Evolutionary conservation across 2,329 filamentous ascomycete genomes (phyloP).

Genomic region (Xylaria sp.): DNA sequence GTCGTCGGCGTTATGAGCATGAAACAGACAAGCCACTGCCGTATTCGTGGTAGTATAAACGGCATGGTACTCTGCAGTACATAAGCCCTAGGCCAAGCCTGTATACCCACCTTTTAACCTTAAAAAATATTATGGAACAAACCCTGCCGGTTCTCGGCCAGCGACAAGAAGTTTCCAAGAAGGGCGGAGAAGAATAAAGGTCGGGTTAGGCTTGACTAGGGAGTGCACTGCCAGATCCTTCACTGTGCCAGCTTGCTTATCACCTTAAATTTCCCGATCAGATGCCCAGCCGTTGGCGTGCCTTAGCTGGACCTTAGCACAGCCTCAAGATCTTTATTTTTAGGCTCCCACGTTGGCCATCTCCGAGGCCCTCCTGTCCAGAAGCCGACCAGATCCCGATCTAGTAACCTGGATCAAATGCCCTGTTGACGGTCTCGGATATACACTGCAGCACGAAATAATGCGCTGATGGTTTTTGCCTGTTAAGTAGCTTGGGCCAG

Average conservation of each 20-base stretch:
- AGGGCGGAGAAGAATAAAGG: neutral
- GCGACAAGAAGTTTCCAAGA: neutral
- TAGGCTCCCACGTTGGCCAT: slow-evolving; percentile 8
- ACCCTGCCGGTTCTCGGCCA: neutral
- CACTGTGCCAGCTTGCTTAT: neutral
- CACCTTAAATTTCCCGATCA: neutral
- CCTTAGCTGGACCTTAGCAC: neutral
- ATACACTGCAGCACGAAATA: no score
- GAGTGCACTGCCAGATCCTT: no score
- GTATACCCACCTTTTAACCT: slow-evolving; percentile 19
- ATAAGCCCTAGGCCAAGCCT: no score
- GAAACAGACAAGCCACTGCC: no score
- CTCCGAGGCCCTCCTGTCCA: neutral
- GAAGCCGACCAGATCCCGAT: neutral
- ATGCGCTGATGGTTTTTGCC: no score
- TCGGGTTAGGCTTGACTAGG: no score
- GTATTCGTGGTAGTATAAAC: no score
- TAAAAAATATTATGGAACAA: slow-evolving; percentile 13
- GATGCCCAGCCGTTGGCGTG: neutral
- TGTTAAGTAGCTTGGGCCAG: no score
- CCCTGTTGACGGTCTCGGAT: no score
- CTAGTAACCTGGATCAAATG: no score
- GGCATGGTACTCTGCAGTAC: no score
- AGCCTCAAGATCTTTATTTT: slow-evolving; percentile 18
- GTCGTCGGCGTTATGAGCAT: no score